phyloP scores from a whole-genome alignment of 352 stramenopile species.

The Phytophthora ohioensis region DNA sequence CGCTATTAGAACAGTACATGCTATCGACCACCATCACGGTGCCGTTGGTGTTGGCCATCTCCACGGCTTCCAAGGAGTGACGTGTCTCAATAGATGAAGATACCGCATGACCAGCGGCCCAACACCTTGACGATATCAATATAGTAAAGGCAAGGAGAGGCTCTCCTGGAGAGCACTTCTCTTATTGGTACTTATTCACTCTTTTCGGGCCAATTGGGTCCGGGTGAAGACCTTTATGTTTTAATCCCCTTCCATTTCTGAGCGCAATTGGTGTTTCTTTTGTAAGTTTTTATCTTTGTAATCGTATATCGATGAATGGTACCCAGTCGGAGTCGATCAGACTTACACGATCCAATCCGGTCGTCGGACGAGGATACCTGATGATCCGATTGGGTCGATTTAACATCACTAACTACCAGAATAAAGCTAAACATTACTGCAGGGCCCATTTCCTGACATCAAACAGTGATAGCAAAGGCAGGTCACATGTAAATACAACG shows the following conservation, averaged over 20 bases:
- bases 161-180: background rate
- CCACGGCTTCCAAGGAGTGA: constrained; percentile 50
- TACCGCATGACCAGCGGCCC: no score
- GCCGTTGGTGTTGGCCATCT: constrained; percentile 69
- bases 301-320: constrained; percentile 5
- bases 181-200: background rate
- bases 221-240: background rate
- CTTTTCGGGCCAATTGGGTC: background rate
- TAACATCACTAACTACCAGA: background rate
- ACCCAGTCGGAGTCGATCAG: constrained; percentile 1
- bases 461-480: no score
- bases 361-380: constrained; percentile 1
- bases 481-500: no score
- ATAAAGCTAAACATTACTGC: no score
- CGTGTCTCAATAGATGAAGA: constrained; percentile 71
- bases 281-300: background rate
- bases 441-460: no score
- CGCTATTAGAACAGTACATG: constrained; percentile 58
- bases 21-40: constrained; percentile 42
- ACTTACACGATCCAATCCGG: background rate
- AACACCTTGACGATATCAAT: no score
- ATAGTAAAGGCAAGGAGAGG: no score
- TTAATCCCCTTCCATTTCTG: background rate
- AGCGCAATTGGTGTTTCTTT: background rate
- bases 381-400: constrained; percentile 9